Evolutionary conservation across 2,329 filamentous ascomycete species (phyloP).

Genomic region (Paecilomyces dactylethromorphus): DNA sequence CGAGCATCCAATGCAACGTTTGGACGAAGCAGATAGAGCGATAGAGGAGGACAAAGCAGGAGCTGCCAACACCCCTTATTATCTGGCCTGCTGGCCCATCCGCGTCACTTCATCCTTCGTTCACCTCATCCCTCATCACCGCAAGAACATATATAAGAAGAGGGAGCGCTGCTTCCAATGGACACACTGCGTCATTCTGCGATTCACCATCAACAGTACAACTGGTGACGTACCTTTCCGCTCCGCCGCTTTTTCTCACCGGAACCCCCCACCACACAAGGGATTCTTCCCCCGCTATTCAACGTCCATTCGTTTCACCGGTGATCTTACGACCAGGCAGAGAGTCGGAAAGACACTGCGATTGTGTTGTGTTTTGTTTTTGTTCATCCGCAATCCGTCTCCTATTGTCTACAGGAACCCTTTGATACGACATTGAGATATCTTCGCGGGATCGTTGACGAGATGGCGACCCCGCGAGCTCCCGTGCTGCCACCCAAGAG

Average conservation of each 20-base stretch:
- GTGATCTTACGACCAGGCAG: background rate
- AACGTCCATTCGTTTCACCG: constrained; percentile 4
- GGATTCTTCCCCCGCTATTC: constrained; percentile 3
- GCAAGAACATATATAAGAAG: background rate
- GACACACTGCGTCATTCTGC: background rate
- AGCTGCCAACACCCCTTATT: background rate
- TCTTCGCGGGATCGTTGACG: background rate
- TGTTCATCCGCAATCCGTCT: background rate
- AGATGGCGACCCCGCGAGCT: constrained; percentile 20
- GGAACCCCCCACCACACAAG: constrained; percentile 20
- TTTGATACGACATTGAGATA: background rate
- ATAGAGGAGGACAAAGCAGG: background rate
- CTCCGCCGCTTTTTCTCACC: constrained; percentile 33
- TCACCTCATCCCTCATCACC: background rate
- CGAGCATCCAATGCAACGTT: background rate
- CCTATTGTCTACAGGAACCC: background rate
- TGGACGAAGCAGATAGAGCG: background rate
- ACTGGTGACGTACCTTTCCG: background rate
- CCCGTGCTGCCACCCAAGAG: constrained; percentile 40
- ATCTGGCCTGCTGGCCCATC: background rate
- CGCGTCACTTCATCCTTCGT: background rate
- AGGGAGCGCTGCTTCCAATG: background rate
- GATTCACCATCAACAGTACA: background rate
- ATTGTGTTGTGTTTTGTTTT: no score
- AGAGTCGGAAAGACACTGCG: background rate